Conservation (phyloP, 164 flowering plant genomes). For the Vitis riparia region DNA sequence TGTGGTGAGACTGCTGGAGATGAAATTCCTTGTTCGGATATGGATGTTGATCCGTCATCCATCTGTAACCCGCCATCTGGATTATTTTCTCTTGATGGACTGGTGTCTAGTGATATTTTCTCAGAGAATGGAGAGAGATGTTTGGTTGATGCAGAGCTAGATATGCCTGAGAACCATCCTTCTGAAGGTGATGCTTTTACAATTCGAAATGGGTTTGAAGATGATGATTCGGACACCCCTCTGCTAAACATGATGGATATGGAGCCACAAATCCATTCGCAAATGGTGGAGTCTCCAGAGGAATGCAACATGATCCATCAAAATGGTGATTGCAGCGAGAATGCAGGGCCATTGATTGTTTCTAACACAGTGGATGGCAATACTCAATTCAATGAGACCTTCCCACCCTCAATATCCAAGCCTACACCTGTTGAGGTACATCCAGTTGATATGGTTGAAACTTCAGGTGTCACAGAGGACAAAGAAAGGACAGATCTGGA, state of each 20-base stretch:
- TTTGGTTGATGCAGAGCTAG: constrained; percentile 2
- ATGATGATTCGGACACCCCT: neutral
- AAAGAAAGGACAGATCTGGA: constrained; percentile 7
- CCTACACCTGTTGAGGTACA: constrained; percentile 9
- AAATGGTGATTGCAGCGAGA: constrained; percentile 7
- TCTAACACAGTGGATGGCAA: neutral
- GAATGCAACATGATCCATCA: constrained; percentile 12
- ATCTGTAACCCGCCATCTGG: constrained; percentile 24
- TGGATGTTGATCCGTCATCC: constrained; percentile 45
- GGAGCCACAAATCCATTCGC: neutral
- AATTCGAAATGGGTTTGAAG: constrained; percentile 3
- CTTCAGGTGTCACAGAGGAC: constrained; percentile 1
- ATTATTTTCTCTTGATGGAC: constrained; percentile 19
- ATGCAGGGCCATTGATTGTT: neutral
- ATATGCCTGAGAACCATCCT: constrained; percentile 9
- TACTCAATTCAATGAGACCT: neutral
- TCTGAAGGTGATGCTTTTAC: constrained; percentile 7
- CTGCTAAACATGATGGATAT: constrained; percentile 11
- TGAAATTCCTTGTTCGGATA: constrained; percentile 20
- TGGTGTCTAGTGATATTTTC: constrained; percentile 14
- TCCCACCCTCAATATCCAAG: neutral
- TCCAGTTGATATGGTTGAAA: constrained; percentile 2
- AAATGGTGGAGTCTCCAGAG: constrained; percentile 3
- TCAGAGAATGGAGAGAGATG: constrained; percentile 12
- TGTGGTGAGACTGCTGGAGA: constrained; percentile 17